Evolutionary conservation across 192 early-diverging fungal species (phyloP), one percentile per base, ranked within the genome.

Genomic region (Dispira simplex): DNA sequence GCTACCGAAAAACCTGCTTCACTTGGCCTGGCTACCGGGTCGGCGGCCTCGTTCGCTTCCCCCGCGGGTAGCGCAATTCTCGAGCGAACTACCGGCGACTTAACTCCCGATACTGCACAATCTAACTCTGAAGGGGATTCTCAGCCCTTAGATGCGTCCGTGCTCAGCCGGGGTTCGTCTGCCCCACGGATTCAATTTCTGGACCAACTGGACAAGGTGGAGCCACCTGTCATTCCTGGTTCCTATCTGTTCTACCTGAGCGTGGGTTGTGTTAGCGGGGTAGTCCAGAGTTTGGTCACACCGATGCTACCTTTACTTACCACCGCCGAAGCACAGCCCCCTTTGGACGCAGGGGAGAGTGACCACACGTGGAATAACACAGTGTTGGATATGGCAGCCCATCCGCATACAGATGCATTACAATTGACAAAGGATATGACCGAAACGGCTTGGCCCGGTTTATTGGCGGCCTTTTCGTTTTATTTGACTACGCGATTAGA

Each of bases 181-280:
- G 28, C 66, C 21, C 62, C 78, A 62, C 75, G 78, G 54, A 60
- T 70, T 12, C 70, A 77, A 56, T 73, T 90, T 68, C 72, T 95
- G 58, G 89, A 92, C 73, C 91, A 92, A 71, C 79, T 99, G 32
- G 97, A 99, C 68, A 97, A 96, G 70, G 73, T 81, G 10, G 93
- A 95, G 14, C 86, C 93, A 21, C 97, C 97, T 5, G 55, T 70
- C 0, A 81, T 95, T 23, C 93, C 97, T 0, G 91, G 93, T 23
- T 88, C 85, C 4, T 99, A 99, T 66, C 65, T 92, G 46, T 84
- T 88, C 47, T 86, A 84, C 64, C 73, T 97, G 12, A 81, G 89
- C 0, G 71, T 92, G n/a, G 67, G 83, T 18, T 83, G 85, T 62
- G 66, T 95, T 9, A 74, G 78, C 39, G 81, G 73, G 0, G 79